Conservation (phyloP, 495 filamentous ascomycete genomes). For the Hapsidospora chrysogenum region DNA sequence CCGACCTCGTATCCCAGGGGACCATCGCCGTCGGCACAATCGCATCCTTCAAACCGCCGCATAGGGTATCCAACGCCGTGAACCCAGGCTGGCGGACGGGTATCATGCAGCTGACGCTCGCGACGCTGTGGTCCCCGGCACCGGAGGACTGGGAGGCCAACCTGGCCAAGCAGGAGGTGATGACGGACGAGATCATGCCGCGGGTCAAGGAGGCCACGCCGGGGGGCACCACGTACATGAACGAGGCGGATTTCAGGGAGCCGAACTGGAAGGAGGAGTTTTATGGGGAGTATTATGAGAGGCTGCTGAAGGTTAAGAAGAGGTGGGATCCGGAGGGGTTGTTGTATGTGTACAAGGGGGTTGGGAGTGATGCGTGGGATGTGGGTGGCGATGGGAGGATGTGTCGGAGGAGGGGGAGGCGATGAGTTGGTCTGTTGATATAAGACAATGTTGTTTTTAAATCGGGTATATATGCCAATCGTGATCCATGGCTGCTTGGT, state of each 20-base stretch:
- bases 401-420: too few relatives aligned
- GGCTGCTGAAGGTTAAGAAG: constrained; percentile 28
- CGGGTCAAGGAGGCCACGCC: constrained; percentile 18
- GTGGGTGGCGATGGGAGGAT: constrained; percentile 10
- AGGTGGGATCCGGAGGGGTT: constrained; percentile 32
- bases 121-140: constrained; percentile 11
- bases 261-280: constrained; percentile 33
- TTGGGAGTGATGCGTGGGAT: constrained; percentile 22
- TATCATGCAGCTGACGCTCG: constrained; percentile 10
- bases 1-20: background rate
- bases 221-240: constrained; percentile 25
- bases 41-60: background rate
- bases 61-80: constrained; percentile 27
- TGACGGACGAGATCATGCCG: constrained; percentile 17
- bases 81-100: constrained; percentile 25
- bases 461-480: too few relatives aligned
- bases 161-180: constrained; percentile 10
- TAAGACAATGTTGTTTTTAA: too few relatives aligned
- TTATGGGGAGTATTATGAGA: constrained; percentile 30
- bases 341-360: constrained; percentile 33
- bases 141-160: constrained; percentile 9
- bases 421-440: too few relatives aligned
- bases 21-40: constrained; percentile 13
- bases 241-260: constrained; percentile 30
- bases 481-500: too few relatives aligned